phyloP scores from a whole-genome alignment of 768 basidiomycete species.

The Mycena albidolilacea region DNA sequence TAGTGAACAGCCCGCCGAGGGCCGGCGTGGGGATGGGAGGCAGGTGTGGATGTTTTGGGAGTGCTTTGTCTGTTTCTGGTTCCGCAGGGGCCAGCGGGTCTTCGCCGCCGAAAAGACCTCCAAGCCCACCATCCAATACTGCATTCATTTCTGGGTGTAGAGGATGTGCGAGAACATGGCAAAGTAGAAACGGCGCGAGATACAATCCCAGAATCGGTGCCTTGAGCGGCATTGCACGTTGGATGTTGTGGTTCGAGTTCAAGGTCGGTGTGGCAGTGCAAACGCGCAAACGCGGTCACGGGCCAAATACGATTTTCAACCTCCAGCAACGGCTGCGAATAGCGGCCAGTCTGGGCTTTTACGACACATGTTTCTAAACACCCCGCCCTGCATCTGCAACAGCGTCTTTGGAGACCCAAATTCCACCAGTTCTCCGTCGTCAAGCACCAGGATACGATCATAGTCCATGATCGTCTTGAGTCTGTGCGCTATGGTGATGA shows the following conservation, averaged over 20 bases:
- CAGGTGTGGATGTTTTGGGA: conserved; percentile 24
- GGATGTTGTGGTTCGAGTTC: conserved; percentile 11
- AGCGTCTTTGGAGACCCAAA: conserved; percentile 77
- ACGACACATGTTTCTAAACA: conserved; percentile 79
- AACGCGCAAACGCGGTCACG: conserved; percentile 25
- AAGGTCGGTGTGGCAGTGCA: background rate
- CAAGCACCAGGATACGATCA: conserved; percentile 81
- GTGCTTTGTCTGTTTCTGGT: conserved; percentile 11
- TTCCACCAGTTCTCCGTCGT: conserved; percentile 80
- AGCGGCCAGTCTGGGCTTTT: conserved; percentile 70
- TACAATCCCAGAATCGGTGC: conserved; percentile 26
- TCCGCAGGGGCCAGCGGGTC: conserved; percentile 28
- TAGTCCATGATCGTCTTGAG: conserved; percentile 85
- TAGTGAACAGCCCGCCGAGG: conserved; percentile 25
- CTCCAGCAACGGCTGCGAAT: conserved; percentile 45
- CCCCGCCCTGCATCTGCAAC: conserved; percentile 66
- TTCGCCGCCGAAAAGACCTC: conserved; percentile 40
- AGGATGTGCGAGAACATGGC: conserved; percentile 34
- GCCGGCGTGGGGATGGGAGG: conserved; percentile 7
- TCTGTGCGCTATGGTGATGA: conserved; percentile 89
- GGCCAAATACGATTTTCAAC: conserved; percentile 11
- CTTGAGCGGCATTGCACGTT: conserved; percentile 23
- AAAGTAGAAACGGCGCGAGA: conserved; percentile 29
- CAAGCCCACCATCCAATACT: conserved; percentile 36
- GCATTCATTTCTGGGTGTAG: conserved; percentile 22